phyloP scores from a whole-genome alignment of 1,139 yeast species.

The Candida tunisiensis region DNA sequence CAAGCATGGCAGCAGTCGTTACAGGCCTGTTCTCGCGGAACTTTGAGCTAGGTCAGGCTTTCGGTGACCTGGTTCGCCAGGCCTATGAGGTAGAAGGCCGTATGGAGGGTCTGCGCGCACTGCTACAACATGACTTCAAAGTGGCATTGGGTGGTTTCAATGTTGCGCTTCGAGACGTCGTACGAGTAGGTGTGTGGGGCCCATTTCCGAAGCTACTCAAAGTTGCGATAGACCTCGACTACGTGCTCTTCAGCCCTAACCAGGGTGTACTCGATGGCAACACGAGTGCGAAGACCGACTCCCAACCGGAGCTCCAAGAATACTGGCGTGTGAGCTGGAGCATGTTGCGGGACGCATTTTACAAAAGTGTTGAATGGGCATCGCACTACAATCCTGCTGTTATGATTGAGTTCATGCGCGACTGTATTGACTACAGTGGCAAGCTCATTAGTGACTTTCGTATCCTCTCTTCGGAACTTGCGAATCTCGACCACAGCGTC shows the following conservation, averaged over 20 bases:
- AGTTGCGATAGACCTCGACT: constrained; percentile 56
- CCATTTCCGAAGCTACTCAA: constrained; percentile 66
- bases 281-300: constrained; percentile 9
- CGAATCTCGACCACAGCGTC: too few species aligned
- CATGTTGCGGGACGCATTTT: constrained; percentile 52
- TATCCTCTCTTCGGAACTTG: too few species aligned
- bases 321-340: constrained; percentile 63
- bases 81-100: too few species aligned
- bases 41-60: too few species aligned
- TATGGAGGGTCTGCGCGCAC: too few species aligned
- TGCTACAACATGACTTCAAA: constrained; percentile 28
- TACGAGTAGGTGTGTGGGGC: constrained; percentile 34
- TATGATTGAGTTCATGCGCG: constrained; percentile 35
- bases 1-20: too few species aligned
- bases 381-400: constrained; percentile 33
- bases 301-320: constrained; percentile 13
- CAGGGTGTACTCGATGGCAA: constrained; percentile 30
- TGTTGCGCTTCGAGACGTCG: constrained; percentile 28
- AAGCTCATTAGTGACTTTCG: too few species aligned
- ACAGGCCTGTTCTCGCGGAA: too few species aligned
- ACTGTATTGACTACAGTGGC: too few species aligned
- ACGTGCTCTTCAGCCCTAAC: constrained; percentile 49
- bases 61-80: too few species aligned
- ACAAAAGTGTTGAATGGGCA: constrained; percentile 63
- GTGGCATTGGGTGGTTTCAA: constrained; percentile 33